Evolutionary conservation across 2,329 filamentous ascomycete genomes (phyloP), one percentile per base, ranked within the genome.

Genomic region (Scedosporium apiospermum): DNA sequence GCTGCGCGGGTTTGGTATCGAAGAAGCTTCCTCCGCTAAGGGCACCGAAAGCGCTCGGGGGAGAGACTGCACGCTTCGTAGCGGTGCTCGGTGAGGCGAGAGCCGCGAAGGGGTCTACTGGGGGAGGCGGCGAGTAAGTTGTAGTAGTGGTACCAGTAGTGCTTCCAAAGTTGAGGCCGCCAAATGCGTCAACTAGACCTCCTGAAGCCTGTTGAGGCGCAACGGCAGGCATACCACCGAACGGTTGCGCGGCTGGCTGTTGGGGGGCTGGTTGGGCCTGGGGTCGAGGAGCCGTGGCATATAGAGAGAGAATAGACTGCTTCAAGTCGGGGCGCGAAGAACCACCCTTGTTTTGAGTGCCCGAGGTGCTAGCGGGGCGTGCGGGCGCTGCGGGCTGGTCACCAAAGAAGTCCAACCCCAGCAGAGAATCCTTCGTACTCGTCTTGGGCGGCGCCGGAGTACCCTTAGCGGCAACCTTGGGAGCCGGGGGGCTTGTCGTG

Each of bases 251-350:
- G 83, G 80, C 42, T 79, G 78, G 62, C 71, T 89, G 87, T 51
- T 70, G 68, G 53, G 76, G 73, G 63, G 80, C 78, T 61, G 75
- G 78, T 62, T 85, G 80, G n/a, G 49, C 21, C 68, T 90, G 88
- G n/a, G 90, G 86, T 71, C 91, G 89, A 1, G 92, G 89, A 4
- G 86, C 85, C 6, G 91, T 89, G 10, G 93, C 91, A 72, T 99
- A 99, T 16, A 99, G 82, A 6, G 95, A 99, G 58, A 99, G 78
- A 65, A 99, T 99, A 2, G 93, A 98, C 75, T 97, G 93, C 76
- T 99, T 99, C 64, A 99, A 79, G 72, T 99, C 95, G 2, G 93
- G 93, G 65, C 95, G 83, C 57, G 92, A 96, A 68, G 90, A 87
- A 12, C 82, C 82, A 18, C 79, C 79, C 3, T 81, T 73, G 4